Evolutionary conservation across 2,329 filamentous ascomycete genomes (phyloP).

Genomic region (Fusarium hostae): DNA sequence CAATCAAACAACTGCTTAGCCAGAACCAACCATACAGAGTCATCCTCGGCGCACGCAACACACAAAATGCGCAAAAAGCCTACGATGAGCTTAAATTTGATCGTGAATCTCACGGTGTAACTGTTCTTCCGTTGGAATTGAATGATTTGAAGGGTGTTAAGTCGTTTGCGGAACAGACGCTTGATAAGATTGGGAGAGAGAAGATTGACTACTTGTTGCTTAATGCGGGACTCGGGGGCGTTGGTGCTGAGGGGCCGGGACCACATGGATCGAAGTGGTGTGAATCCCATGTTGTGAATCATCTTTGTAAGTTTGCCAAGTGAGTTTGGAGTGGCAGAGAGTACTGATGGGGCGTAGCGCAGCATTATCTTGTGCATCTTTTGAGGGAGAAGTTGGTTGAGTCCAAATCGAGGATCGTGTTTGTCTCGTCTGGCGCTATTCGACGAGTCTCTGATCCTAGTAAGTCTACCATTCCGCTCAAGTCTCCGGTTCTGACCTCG

Average conservation of each 20-base stretch:
- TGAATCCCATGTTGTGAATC: constrained; percentile 62
- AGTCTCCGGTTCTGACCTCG: neutral
- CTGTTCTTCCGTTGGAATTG: constrained; percentile 61
- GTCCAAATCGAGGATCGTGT: constrained; percentile 59
- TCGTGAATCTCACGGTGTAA: constrained; percentile 52
- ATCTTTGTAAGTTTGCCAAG: constrained; percentile 55
- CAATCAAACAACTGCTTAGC: constrained; percentile 61
- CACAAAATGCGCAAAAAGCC: constrained; percentile 53
- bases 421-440: constrained; percentile 63
- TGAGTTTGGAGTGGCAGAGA: neutral
- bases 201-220: constrained; percentile 62
- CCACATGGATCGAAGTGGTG: constrained; percentile 60
- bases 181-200: constrained; percentile 54
- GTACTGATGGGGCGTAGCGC: constrained; percentile 52
- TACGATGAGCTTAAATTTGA: constrained; percentile 57
- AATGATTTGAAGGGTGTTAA: constrained; percentile 57
- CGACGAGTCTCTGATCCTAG: constrained; percentile 53
- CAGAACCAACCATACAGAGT: constrained; percentile 59
- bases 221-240: constrained; percentile 59
- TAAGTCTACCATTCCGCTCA: constrained; percentile 25
- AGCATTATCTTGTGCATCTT: constrained; percentile 64
- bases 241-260: constrained; percentile 49
- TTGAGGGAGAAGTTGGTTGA: constrained; percentile 59
- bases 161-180: constrained; percentile 57
- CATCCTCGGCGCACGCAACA: constrained; percentile 62